A percentile compares a stretch with the other conserved stretches of the same genome.
Conservation (phyloP, 192 early-diverging fungal genomes). For the Haplosporangium gracile region DNA sequence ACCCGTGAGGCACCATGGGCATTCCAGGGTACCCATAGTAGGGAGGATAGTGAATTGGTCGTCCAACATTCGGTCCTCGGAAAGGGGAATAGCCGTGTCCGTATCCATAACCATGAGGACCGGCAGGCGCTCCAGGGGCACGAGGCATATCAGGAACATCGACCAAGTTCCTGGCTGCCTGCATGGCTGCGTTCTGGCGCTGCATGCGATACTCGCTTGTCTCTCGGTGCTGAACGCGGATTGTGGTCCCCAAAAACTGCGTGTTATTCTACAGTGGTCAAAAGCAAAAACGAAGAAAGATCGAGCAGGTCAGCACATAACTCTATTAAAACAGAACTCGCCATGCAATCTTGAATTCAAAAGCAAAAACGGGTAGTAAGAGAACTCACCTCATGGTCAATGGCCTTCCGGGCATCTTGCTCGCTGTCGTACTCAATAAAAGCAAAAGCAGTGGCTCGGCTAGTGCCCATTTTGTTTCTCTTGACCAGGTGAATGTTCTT, state of each 20-base stretch:
- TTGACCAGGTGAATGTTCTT: constrained; percentile 65
- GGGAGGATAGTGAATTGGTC: constrained; percentile 20
- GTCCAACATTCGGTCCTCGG: neutral
- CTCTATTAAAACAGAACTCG: neutral
- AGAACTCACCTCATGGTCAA: constrained; percentile 63
- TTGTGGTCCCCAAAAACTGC: constrained; percentile 32
- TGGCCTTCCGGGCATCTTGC: constrained; percentile 60
- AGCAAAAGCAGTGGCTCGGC: constrained; percentile 67
- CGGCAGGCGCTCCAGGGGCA: neutral
- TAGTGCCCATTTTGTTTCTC: constrained; percentile 22
- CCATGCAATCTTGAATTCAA: constrained; percentile 12
- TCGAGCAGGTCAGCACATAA: neutral
- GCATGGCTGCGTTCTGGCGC: constrained; percentile 28
- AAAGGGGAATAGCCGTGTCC: neutral
- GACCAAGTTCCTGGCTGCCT: constrained; percentile 17
- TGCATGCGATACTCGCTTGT: constrained; percentile 46
- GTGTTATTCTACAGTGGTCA: constrained; percentile 37
- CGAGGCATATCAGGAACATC: neutral
- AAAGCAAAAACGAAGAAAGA: neutral
- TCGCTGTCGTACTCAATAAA: constrained; percentile 73
- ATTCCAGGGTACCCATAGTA: constrained; percentile 30
- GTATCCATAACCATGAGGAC: neutral
- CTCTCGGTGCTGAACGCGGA: constrained; percentile 52
- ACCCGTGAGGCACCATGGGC: constrained; percentile 12
- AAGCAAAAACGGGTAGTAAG: neutral